Percentiles rank a stretch among this genome's conserved stretches.
phyloP scores from a whole-genome alignment of 1,284 basidiomycete species.

The Boletellus deceptivus region DNA sequence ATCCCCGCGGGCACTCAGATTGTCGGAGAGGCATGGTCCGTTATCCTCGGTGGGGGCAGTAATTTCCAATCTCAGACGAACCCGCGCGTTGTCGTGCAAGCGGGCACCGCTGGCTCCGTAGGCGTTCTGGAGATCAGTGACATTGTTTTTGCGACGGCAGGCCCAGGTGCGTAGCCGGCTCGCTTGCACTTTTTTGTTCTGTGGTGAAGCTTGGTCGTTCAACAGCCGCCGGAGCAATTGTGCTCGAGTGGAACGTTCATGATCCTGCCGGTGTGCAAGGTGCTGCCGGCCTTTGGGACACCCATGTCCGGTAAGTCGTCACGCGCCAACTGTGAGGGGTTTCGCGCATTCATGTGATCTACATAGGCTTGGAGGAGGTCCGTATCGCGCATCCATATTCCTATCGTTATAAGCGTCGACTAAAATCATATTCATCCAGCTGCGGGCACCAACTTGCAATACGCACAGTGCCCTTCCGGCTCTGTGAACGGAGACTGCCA shows the following conservation, averaged over 20 bases:
- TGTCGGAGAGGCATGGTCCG: constrained; percentile 56
- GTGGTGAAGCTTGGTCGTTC: neutral
- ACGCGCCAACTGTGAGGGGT: neutral
- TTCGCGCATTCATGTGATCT: constrained; percentile 1
- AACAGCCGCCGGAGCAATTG: constrained; percentile 51
- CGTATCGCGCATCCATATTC: constrained; percentile 1
- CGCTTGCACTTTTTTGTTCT: neutral
- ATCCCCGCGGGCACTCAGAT: constrained; percentile 53
- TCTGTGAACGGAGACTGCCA: constrained; percentile 38
- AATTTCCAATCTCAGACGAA: constrained; percentile 43
- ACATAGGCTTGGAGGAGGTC: constrained; percentile 34
- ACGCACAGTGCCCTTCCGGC: constrained; percentile 35
- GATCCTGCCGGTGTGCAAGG: constrained; percentile 48
- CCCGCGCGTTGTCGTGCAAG: constrained; percentile 43
- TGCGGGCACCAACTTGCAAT: constrained; percentile 43
- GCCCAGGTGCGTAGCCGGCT: constrained; percentile 36
- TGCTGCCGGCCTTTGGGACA: constrained; percentile 58
- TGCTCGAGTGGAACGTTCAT: constrained; percentile 59
- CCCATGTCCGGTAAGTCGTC: constrained; percentile 36
- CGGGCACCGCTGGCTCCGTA: constrained; percentile 39
- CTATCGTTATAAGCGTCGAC: neutral
- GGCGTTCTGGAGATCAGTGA: constrained; percentile 48
- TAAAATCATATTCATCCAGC: constrained; percentile 23
- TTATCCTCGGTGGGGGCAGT: constrained; percentile 48
- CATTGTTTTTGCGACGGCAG: constrained; percentile 45